Conservation (phyloP, 2,329 filamentous ascomycete species). For the Pseudogymnoascus sp. region DNA sequence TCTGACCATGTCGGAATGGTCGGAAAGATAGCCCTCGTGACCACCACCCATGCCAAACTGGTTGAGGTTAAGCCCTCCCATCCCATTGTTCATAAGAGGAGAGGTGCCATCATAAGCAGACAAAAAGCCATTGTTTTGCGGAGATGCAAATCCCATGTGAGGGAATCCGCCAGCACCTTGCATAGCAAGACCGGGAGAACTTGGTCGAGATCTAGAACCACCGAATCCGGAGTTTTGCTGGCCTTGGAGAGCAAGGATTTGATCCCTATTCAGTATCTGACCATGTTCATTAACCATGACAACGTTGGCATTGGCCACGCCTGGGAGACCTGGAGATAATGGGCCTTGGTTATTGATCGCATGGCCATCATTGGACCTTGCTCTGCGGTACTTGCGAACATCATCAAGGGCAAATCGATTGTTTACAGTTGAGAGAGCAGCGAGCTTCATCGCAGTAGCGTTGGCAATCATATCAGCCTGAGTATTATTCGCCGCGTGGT, state of each 20-base stretch:
- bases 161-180: constrained; percentile 53
- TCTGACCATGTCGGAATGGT: constrained; percentile 83
- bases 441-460: constrained; percentile 97
- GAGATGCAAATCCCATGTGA: constrained; percentile 67
- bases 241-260: constrained; percentile 71
- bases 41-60: constrained; percentile 57
- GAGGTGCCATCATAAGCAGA: constrained; percentile 73
- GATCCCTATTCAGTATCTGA: constrained; percentile 76
- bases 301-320: constrained; percentile 63
- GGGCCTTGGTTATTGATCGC: constrained; percentile 48
- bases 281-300: constrained; percentile 94
- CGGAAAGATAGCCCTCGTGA: constrained; percentile 82
- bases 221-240: constrained; percentile 63
- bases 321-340: constrained; percentile 58
- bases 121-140: constrained; percentile 90
- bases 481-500: constrained; percentile 40
- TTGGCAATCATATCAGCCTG: constrained; percentile 98
- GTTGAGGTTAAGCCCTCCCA: constrained; percentile 62
- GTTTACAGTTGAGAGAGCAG: constrained; percentile 93
- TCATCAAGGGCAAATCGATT: constrained; percentile 96
- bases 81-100: constrained; percentile 60
- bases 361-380: constrained; percentile 77
- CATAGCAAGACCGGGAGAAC: constrained; percentile 63
- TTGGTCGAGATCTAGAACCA: constrained; percentile 86
- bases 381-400: constrained; percentile 88